Base-by-base conservation (phyloP, 441 rosid species). In the Jatropha podagrica region DNA sequence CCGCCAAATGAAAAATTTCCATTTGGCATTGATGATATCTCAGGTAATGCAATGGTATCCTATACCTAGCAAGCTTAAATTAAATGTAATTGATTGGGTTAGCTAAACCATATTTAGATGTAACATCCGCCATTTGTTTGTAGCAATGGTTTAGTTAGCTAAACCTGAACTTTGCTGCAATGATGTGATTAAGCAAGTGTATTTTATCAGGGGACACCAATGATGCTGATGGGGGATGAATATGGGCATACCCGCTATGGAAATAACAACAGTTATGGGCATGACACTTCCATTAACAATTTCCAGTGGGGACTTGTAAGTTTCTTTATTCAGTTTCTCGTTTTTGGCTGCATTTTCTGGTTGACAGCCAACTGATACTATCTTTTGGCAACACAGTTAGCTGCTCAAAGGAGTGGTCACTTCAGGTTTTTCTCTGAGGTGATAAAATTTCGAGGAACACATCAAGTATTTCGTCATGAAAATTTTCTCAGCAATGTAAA, bases 161-260 rank as follows among this genome's bases (percentile, higher is more conserved):
- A 44, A 44, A 44, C 48, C 48, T 44, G 48, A 44, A 44, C 9
- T 44, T 51, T 48, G 32, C 54, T 40, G 55, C 49, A 66, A 7
- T 58, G 4, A 46, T 69, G 51, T 74, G 67, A 72, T 62, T 14
- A 27, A 74, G 44, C 26, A 23, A 70, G 72, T 80, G 62, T 32
- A 26, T 79, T 44, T 74, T 74, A 84, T 49, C 85, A 93, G 98
- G 98, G 99, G 77, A 84, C 85, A 65, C 98, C 98, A 70, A 92
- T 95, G 99, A 92, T 92, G 97, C 83, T 93, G 48, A 92, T 95
- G 99, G 98, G 99, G 69, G 99, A 93, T 74, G 99, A 93, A 76
- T 95, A 95, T 68, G 98, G 89, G 40, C 97, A 95, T 77, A 89
- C 98, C 0, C 91, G 97, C 38, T 83, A 85, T 82, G 99, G 99